Base-by-base conservation (phyloP, 495 filamentous ascomycete genomes). In the Terfezia boudieri region DNA sequence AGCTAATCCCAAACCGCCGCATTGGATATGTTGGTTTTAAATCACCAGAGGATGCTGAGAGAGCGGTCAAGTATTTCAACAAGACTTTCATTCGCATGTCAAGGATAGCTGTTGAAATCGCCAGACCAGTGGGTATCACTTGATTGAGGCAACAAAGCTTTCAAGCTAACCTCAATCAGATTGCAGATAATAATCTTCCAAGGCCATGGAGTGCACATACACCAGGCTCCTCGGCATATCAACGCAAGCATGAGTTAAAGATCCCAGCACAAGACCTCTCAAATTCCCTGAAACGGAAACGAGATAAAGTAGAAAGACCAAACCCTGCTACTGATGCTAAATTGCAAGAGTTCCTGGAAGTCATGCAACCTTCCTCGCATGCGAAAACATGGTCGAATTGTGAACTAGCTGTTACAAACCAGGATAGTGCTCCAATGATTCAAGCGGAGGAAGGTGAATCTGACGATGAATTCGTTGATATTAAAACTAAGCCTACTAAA, bases 11-110 rank as follows among this genome's bases (percentile, higher is more conserved):
- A 17, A 76, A 83, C 61, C 77, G 90, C 61, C 76, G 86, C 55
- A 94, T 98, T 70, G 90, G 87, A 59, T 99, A 94, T 73, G 79
- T 99, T 57, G 90, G 90, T 57, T 96, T 88, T 73, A 89, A 84
- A 68, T 84, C 76, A 53, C 71, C 78, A 48, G 77, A 88, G 57
- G 82, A 82, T 60, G 90, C 90, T 51, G 69, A 73, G 49, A 74
- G 78, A 60, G 90, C 90, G 50, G 82, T 89, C 58, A 84, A 83
- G 62, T 94, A 93, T 69, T 93, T 94, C 76, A 87, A 99, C 70
- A 83, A 78, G 62, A 77, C 87, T 57, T 98, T 87, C 68, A 83
- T 98, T 58, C 84, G 86, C 57, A 92, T 93, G 87, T 92, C 87
- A n/a, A 90, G 79, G 76, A 84, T 99, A 59, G 70, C 67, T 26